phyloP scores from a whole-genome alignment of 176 grass and related monocot genomes.

The Alloteropsis semialata region DNA sequence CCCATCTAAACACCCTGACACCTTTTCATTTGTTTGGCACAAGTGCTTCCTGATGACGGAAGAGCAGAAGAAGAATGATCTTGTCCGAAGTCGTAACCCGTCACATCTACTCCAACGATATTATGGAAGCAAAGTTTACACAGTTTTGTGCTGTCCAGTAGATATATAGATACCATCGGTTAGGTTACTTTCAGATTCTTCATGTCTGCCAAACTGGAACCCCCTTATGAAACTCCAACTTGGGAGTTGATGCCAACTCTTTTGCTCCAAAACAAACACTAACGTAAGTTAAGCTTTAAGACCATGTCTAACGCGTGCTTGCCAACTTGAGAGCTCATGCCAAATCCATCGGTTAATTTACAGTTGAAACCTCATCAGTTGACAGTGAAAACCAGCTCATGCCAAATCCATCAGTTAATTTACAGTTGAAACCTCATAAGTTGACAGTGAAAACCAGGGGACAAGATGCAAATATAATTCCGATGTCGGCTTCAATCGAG shows the following conservation, averaged over 20 bases:
- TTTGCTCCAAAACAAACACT: neutral
- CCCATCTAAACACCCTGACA: too few species aligned
- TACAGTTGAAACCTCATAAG: neutral
- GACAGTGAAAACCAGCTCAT: conserved; percentile 16
- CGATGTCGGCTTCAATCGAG: conserved; percentile 24
- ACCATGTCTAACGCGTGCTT: neutral
- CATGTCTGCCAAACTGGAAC: neutral
- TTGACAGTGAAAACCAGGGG: conserved; percentile 19
- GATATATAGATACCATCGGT: neutral
- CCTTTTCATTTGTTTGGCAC: neutral
- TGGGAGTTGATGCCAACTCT: neutral
- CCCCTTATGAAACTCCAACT: neutral
- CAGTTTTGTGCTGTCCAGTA: neutral
- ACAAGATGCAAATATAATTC: conserved; percentile 15
- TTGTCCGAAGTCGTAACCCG: conserved; percentile 8
- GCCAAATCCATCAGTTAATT: neutral
- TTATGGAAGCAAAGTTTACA: neutral
- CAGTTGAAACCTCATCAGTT: neutral
- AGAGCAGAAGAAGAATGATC: conserved; percentile 7
- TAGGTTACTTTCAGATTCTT: conserved; percentile 18
- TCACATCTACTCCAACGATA: neutral
- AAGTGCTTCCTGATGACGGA: neutral
- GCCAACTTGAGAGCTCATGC: neutral
- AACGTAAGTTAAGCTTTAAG: neutral
- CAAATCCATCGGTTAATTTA: neutral